Conservation (phyloP, 2,329 filamentous ascomycete species). For the Alternaria novae-zelandiae region DNA sequence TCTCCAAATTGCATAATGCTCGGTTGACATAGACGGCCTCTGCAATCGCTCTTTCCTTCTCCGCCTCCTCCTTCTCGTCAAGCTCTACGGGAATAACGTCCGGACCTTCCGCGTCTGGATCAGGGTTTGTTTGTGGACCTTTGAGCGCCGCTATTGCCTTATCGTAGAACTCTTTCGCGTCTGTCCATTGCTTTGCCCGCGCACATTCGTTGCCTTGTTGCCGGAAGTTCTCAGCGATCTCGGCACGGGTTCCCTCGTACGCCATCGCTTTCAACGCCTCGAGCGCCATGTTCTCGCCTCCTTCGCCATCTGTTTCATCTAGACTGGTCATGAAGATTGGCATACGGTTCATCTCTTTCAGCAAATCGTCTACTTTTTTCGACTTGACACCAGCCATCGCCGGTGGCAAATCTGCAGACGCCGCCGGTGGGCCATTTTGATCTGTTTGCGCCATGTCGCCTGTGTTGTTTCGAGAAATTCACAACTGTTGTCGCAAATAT, state of each 20-base stretch:
- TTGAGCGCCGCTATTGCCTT: slow-evolving; percentile 80
- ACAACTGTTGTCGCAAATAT: not conserved
- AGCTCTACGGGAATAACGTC: slow-evolving; percentile 56
- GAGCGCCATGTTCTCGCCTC: slow-evolving; percentile 78
- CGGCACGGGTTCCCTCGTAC: slow-evolving; percentile 87
- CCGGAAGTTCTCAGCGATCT: slow-evolving; percentile 84
- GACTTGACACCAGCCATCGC: slow-evolving; percentile 63
- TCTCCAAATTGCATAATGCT: slow-evolving; percentile 85
- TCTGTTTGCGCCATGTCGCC: slow-evolving; percentile 25
- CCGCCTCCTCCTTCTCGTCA: slow-evolving; percentile 65
- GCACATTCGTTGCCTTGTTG: slow-evolving; percentile 93
- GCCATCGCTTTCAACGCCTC: slow-evolving; percentile 89
- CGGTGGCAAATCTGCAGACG: slow-evolving; percentile 61
- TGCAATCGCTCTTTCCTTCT: slow-evolving; percentile 68
- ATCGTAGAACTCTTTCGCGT: slow-evolving; percentile 90
- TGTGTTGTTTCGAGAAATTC: not conserved
- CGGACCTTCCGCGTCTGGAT: slow-evolving; percentile 48
- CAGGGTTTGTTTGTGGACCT: slow-evolving; percentile 58
- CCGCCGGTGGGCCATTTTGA: slow-evolving; percentile 21
- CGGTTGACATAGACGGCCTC: slow-evolving; percentile 86
- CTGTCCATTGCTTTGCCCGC: slow-evolving; percentile 71
- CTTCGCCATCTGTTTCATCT: slow-evolving; percentile 65
- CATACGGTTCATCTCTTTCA: slow-evolving; percentile 70
- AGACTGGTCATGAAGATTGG: slow-evolving; percentile 97
- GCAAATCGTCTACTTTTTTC: slow-evolving; percentile 65